Evolutionary conservation across 2,329 filamentous ascomycete genomes (phyloP), one percentile per base, ranked within the genome.

Genomic region (Aspergillus amoenus): DNA sequence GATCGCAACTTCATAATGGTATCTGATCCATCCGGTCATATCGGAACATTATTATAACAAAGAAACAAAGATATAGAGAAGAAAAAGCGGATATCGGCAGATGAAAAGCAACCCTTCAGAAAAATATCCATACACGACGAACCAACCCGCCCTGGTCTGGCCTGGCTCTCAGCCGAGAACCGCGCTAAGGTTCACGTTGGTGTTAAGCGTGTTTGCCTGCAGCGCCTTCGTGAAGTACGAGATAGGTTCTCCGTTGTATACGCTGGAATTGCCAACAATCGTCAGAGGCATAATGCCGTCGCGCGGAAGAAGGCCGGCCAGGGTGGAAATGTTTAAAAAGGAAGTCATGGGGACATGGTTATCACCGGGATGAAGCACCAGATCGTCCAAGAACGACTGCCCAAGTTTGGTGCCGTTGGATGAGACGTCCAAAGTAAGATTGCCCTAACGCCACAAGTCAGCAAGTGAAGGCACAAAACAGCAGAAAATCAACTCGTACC

Each of bases 191-290:
- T 85, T 75, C 72, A 86, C 62, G 17, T 76, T 62, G 3, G 82
- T 60, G 1, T 66, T 69, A 41, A 85, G 68, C 2, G 68, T 73
- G 46, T 81, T 82, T 13, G 73, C 70, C 46, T 71, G 63, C 37
- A 86, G 71, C 3, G 83, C 81, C 27, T 74, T 69, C 58, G 81
- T 78, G 63, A 81, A 86, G 64, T 86, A 87, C 4, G 74, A 66
- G 52, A 87, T 62, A 45, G 80, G 74, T 63, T 81, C 57, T 3
- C 80, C 82, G 42, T 81, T 68, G 57, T 78, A 79, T 0, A 80
- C 66, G 44, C 75, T 78, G 17, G 73, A 76, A 39, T 80, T 81
- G 0, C 82, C 83, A 2, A 72, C 67, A 56, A 86, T 81, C 6
- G 75, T 70, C 22, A 86, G 64, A 2, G 81, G 80, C 1, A 86